These are phyloP conservation scores for Aspergillus bertholletiae DNA, from an alignment of 495 filamentous ascomycete genomes.

Conservation along the genomic window DNA sequence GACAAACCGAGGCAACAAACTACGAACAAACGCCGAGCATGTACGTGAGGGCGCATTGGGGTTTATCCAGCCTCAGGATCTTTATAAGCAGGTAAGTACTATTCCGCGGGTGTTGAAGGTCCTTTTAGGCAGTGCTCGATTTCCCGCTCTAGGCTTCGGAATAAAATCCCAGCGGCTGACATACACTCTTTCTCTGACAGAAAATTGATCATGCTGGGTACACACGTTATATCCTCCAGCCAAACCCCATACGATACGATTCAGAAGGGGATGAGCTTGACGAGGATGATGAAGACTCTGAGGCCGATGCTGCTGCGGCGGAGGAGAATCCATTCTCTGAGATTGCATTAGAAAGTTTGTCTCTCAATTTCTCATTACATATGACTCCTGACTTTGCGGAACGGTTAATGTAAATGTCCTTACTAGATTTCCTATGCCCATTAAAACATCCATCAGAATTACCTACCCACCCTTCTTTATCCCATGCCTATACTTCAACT, in stretches of 20 bases:
- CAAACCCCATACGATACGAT: constrained; percentile 71
- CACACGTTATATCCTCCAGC: constrained; percentile 75
- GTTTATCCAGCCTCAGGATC: constrained; percentile 61
- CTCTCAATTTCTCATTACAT: not conserved
- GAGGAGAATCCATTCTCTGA: constrained; percentile 82
- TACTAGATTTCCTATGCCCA: constrained; percentile 76
- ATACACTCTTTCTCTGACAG: constrained; percentile 36
- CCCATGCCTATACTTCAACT: constrained; percentile 74
- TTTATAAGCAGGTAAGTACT: constrained; percentile 77
- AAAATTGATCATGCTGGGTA: constrained; percentile 81
- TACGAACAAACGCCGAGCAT: constrained; percentile 77
- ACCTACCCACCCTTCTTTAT: constrained; percentile 76
- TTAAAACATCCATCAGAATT: constrained; percentile 84
- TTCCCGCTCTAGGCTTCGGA: not conserved
- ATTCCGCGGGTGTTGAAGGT: not conserved
- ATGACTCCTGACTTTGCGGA: not conserved
- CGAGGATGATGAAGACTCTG: constrained; percentile 71
- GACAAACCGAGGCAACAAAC: constrained; percentile 89
- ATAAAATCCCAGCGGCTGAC: not conserved
- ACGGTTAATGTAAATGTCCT: not conserved
- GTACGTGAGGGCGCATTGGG: constrained; percentile 74
- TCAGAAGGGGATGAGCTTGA: constrained; percentile 82
- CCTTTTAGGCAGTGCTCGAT: not conserved
- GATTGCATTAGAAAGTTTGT: constrained; percentile 77
- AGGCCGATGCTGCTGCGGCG: constrained; percentile 63